phyloP scores from a whole-genome alignment of 2,329 filamentous ascomycete genomes.

The Cercospora sesami region DNA sequence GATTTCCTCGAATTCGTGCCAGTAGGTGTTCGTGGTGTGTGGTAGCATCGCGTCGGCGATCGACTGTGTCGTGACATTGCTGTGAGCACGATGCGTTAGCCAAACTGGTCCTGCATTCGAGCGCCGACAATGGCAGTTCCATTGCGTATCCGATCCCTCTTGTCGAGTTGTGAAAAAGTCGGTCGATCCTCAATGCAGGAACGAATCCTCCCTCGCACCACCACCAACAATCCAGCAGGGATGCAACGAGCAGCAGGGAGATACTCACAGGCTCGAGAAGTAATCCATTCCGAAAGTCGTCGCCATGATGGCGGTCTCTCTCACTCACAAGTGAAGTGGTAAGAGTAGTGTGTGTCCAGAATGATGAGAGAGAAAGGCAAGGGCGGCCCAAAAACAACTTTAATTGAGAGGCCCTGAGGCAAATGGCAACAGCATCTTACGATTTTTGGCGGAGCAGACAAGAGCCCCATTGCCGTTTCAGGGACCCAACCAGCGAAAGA shows the following conservation, averaged over 20 bases:
- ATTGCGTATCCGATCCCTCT: background rate
- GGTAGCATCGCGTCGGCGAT: conserved; percentile 41
- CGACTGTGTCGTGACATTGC: conserved; percentile 37
- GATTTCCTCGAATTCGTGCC: conserved; percentile 65
- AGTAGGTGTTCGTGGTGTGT: conserved; percentile 58
- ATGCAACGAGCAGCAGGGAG: conserved; percentile 1
- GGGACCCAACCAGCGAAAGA: background rate
- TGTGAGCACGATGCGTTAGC: conserved; percentile 23
- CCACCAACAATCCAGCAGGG: background rate
- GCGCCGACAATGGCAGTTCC: background rate
- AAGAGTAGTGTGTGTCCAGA: background rate
- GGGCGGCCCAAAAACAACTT: background rate
- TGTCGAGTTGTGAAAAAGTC: background rate
- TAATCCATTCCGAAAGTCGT: conserved; percentile 33
- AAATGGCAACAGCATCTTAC: conserved; percentile 9
- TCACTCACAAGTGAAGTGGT: background rate
- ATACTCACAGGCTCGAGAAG: conserved; percentile 26
- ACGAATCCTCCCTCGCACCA: conserved; percentile 1
- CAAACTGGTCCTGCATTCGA: background rate
- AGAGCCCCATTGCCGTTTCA: background rate
- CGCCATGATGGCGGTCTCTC: conserved; percentile 23
- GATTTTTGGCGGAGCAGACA: conserved; percentile 3
- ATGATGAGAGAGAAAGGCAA: background rate
- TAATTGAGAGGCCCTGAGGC: background rate
- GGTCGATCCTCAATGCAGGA: conserved; percentile 11